Evolutionary conservation across 257 asterid species (phyloP), one percentile per base, ranked within the genome.

Genomic region (Hygrophila difformis): DNA sequence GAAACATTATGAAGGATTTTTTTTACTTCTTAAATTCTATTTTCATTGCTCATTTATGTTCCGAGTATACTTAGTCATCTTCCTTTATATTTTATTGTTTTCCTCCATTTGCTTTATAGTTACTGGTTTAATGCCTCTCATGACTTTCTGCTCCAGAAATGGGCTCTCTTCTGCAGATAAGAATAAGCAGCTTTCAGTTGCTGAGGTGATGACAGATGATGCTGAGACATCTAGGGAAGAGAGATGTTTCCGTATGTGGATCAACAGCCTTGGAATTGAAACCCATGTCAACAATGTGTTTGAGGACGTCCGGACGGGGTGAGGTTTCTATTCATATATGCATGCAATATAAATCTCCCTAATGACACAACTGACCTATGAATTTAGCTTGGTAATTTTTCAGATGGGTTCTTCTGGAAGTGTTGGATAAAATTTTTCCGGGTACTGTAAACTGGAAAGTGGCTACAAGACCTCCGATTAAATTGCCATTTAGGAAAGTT

Each of bases 381-480:
- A 45, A 46, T 21, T 26, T 26, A 37, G 13, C 57, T 18, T 62
- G 28, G 47, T 34, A n/a, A 43, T 14, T 38, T 18, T 49, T 54
- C 45, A 80, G 92, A 60, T 80, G 87, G 84, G 81, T 74, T 39
- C 64, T 81, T 31, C 40, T 81, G 41, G 93, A 81, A 67, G 78
- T 66, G 48, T 74, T 81, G 18, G 87, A 81, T 59, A 81, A 71
- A 60, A 50, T 67, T 22, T 55, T 67, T 22, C 81, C 77, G 0
- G 81, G 79, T 23, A 68, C 78, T 20, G 87, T 81, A 45, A 74
- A 63, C 37, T 81, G 93, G 93, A 81, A 77, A 64, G 77, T 66
- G 50, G 93, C 87, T 44, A 59, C 87, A 35, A 77, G 74, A 65
- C 93, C 87, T 44, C 93, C 93, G 8, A 81, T 81, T 49, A 71